A percentile compares a stretch with the other conserved stretches of the same genome.
phyloP scores from a whole-genome alignment of 192 early-diverging fungal genomes.

The Linnemannia exigua region DNA sequence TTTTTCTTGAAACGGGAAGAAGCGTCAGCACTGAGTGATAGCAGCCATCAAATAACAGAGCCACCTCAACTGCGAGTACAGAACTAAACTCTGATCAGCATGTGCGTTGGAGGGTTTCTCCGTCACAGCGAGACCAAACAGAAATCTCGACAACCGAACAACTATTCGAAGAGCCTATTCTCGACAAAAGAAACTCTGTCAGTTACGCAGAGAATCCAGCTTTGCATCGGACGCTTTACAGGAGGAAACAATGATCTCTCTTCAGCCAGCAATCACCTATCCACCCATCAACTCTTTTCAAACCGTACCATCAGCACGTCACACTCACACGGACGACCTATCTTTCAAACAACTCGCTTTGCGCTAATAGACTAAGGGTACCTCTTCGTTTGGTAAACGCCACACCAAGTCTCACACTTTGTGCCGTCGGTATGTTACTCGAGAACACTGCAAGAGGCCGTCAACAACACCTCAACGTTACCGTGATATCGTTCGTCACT shows the following conservation, averaged over 20 bases:
- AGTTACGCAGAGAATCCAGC: neutral
- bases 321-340: neutral
- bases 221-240: neutral
- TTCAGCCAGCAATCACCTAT: neutral
- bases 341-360: neutral
- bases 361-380: slow-evolving; percentile 92
- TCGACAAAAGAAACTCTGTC: neutral
- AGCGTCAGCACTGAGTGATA: too few relatives aligned
- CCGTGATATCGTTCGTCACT: neutral
- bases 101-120: neutral
- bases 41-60: too few relatives aligned
- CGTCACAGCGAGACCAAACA: neutral
- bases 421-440: slow-evolving; percentile 79
- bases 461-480: too few relatives aligned
- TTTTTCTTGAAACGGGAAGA: neutral
- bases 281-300: neutral
- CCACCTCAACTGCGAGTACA: too few relatives aligned
- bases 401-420: slow-evolving; percentile 99
- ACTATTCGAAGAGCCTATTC: neutral
- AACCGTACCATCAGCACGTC: neutral
- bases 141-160: neutral
- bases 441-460: neutral
- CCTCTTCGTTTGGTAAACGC: slow-evolving; percentile 98
- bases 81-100: neutral
- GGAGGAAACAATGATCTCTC: neutral